Conservation (phyloP, 2,329 filamentous ascomycete species). For the Fulvia fulva region DNA sequence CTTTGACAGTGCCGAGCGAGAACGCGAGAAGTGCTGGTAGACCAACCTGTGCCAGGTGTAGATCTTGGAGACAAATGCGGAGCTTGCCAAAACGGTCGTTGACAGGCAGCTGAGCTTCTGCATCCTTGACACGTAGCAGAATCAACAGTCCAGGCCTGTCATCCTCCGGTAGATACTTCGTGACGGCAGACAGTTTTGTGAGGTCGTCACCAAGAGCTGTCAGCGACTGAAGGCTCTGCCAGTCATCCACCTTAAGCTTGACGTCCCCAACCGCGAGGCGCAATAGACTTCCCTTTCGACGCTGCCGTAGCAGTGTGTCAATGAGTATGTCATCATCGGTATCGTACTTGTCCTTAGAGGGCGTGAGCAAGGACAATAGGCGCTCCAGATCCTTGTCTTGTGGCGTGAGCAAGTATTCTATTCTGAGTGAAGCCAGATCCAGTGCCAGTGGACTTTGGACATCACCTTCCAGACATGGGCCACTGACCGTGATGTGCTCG, state of each 20-base stretch:
- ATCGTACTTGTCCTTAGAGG: conserved; percentile 85
- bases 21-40: conserved; percentile 77
- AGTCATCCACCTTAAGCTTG: conserved; percentile 58
- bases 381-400: conserved; percentile 76
- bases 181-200: conserved; percentile 75
- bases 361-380: conserved; percentile 80
- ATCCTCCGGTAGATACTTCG: conserved; percentile 94
- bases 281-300: conserved; percentile 79
- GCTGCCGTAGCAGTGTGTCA: conserved; percentile 81
- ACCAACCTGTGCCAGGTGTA: conserved; percentile 76
- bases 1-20: conserved; percentile 66
- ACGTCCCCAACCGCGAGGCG: conserved; percentile 64
- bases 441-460: conserved; percentile 33
- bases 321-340: conserved; percentile 91
- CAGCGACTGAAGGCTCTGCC: conserved; percentile 64
- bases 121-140: conserved; percentile 61
- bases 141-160: conserved; percentile 85
- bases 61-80: conserved; percentile 56
- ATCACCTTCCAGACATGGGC: conserved; percentile 53
- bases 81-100: conserved; percentile 64
- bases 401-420: conserved; percentile 70
- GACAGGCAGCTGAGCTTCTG: conserved; percentile 60
- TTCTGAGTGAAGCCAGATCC: conserved; percentile 45
- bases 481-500: conserved; percentile 68
- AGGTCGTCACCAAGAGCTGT: conserved; percentile 70